A percentile compares a stretch with the other conserved stretches of the same genome.
phyloP scores from a whole-genome alignment of 495 filamentous ascomycete species.

The Xylaria flabelliformis region DNA sequence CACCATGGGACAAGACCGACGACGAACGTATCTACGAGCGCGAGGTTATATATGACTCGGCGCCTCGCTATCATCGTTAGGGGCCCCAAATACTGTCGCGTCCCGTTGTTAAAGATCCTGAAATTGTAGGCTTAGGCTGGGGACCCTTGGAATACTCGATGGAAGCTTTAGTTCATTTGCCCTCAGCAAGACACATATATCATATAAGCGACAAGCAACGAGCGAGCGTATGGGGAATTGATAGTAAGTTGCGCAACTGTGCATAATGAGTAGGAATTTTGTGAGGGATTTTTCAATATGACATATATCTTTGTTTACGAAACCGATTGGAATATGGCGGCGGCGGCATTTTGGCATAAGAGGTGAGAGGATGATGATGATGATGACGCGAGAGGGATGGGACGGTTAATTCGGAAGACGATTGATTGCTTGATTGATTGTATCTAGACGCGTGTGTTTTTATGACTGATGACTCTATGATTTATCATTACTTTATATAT shows the following conservation, averaged over 20 bases:
- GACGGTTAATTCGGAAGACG: neutral
- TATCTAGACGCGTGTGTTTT: constrained; percentile 19
- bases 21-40: constrained; percentile 66
- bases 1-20: constrained; percentile 47
- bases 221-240: neutral
- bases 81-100: neutral
- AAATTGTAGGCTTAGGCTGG: neutral
- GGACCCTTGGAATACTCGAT: neutral
- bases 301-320: neutral
- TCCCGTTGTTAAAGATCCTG: neutral
- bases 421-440: neutral
- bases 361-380: no score
- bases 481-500: neutral
- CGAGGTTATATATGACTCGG: constrained; percentile 61
- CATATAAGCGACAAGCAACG: neutral
- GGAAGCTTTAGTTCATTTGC: neutral
- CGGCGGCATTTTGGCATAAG: neutral
- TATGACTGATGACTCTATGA: constrained; percentile 26
- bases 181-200: neutral
- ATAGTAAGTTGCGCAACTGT: neutral
- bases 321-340: neutral
- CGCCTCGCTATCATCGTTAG: constrained; percentile 41
- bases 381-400: no score
- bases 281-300: neutral
- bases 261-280: neutral